phyloP scores from a whole-genome alignment of 2,329 filamentous ascomycete genomes.

The Penicillium sp. region DNA sequence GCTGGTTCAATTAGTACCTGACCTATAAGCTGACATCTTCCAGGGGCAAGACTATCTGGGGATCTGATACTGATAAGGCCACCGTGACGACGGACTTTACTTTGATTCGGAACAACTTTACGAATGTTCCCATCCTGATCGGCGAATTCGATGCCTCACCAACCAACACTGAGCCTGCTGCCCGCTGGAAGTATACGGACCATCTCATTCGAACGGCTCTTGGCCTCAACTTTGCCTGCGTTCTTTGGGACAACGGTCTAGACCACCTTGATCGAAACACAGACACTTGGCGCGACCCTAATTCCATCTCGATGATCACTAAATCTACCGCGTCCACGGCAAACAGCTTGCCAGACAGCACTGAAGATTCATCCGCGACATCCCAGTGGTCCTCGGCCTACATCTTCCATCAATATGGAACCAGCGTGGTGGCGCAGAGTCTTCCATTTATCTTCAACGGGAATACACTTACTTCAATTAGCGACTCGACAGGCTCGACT shows the following conservation, averaged over 20 bases:
- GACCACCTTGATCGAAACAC: conserved; percentile 61
- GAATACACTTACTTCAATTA: conserved; percentile 56
- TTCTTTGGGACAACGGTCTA: conserved; percentile 66
- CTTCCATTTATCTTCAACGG: conserved; percentile 62
- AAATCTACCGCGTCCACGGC: conserved; percentile 51
- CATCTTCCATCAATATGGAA: conserved; percentile 60
- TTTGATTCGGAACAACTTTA: conserved; percentile 61
- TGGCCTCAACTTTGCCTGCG: conserved; percentile 57
- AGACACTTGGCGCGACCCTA: conserved; percentile 58
- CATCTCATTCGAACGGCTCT: conserved; percentile 57
- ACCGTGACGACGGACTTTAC: conserved; percentile 58
- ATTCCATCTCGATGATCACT: conserved; percentile 56
- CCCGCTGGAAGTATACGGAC: conserved; percentile 65
- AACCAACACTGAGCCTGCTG: conserved; percentile 59
- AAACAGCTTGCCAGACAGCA: conserved; percentile 61
- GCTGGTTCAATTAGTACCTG: conserved; percentile 9
- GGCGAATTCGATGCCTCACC: conserved; percentile 64
- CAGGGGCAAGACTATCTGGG: conserved; percentile 68
- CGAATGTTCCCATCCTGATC: conserved; percentile 61
- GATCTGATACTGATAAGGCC: conserved; percentile 60
- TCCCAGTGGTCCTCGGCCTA: conserved; percentile 60
- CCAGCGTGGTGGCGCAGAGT: conserved; percentile 49
- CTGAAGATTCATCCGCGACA: conserved; percentile 54
- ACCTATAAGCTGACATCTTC: conserved; percentile 35
- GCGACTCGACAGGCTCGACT: conserved; percentile 42